Conservation (phyloP, 108 stramenopile species). For the Fragilaria radians region DNA sequence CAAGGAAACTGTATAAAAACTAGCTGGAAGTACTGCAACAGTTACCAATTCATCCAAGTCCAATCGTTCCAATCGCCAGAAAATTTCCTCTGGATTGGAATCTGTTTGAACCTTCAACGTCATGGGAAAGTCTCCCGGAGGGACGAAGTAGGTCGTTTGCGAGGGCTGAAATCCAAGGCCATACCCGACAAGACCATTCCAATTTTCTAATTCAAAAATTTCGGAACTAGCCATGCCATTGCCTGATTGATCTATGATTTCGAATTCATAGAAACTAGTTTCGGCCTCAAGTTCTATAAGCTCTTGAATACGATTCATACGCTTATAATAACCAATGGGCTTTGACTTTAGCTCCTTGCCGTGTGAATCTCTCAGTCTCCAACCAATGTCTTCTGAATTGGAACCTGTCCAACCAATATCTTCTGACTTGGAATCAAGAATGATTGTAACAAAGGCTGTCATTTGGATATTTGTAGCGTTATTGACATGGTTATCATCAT, state of each 20-base stretch:
- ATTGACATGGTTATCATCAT: neutral
- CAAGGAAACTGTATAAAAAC: neutral
- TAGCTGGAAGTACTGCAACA: neutral
- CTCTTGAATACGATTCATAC: neutral
- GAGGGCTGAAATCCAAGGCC: neutral
- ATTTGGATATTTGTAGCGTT: too few relatives aligned
- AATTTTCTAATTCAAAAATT: neutral
- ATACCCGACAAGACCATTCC: neutral
- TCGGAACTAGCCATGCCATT: neutral
- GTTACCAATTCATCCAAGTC: neutral
- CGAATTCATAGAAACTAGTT: neutral
- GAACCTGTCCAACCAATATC: neutral
- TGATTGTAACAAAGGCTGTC: neutral
- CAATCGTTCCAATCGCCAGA: neutral
- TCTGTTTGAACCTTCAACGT: neutral
- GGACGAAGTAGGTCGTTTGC: neutral
- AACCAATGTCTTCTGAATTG: neutral
- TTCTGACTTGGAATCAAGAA: neutral
- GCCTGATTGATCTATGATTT: neutral
- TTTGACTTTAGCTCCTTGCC: neutral
- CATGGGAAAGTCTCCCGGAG: neutral
- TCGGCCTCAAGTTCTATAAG: neutral
- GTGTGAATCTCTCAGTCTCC: neutral
- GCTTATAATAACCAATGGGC: neutral
- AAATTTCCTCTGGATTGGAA: neutral